Evolutionary conservation across 257 asterid species (phyloP).

Genomic region (Ballota nigra): DNA sequence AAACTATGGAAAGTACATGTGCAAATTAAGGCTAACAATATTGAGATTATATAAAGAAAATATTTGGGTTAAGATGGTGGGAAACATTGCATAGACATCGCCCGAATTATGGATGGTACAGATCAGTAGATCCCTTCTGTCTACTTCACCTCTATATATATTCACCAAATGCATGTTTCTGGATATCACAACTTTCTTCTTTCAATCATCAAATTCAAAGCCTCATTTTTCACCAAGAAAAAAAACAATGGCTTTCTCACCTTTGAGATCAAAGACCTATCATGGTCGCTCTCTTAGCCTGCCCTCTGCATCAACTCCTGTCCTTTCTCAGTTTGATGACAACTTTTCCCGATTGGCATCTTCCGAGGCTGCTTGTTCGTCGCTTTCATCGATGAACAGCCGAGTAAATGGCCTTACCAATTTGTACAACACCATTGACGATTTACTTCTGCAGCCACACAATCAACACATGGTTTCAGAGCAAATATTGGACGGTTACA

Average conservation of each 20-base stretch:
- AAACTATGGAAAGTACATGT: background rate
- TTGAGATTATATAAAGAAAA: no score
- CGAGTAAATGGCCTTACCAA: slow-evolving; percentile 27
- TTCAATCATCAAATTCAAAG: no score
- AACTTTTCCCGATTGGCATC: slow-evolving; percentile 23
- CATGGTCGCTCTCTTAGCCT: slow-evolving; percentile 48
- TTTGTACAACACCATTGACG: slow-evolving; percentile 26
- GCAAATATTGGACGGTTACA: slow-evolving; percentile 29
- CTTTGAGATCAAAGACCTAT: slow-evolving; percentile 39
- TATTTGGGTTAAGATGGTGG: no score
- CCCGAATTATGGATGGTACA: no score
- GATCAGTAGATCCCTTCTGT: no score
- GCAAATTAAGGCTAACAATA: background rate
- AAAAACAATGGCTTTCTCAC: slow-evolving; percentile 39
- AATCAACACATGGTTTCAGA: slow-evolving; percentile 24
- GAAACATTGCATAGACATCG: no score
- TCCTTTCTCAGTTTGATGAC: slow-evolving; percentile 30
- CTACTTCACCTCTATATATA: no score
- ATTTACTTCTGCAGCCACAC: slow-evolving; percentile 28
- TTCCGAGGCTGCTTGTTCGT: slow-evolving; percentile 26
- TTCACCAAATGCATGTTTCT: no score
- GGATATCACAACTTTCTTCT: no score
- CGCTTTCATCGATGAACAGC: slow-evolving; percentile 26
- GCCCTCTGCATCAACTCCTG: slow-evolving; percentile 34
- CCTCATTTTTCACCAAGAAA: background rate